Evolutionary conservation across 2,329 filamentous ascomycete species (phyloP), one percentile per base, ranked within the genome.

Genomic region (Fusarium dimerum): DNA sequence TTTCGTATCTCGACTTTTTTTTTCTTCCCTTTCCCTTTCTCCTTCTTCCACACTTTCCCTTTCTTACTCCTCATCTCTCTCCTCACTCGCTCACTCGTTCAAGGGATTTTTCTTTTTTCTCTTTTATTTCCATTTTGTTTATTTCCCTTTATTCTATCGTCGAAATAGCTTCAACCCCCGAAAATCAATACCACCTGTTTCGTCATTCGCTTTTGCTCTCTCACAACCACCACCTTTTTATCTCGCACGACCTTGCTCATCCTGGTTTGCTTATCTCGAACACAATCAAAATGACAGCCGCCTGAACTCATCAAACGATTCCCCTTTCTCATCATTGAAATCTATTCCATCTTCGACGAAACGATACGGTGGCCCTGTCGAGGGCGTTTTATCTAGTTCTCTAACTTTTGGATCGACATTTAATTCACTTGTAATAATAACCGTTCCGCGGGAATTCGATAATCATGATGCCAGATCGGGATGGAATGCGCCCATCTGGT

Each of bases 381-480:
- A 32, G 30, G 30, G 30, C 30, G 12, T 32, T 32, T 32, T 32
- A 6, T 7, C 6, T 7, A 7, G 6, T 32, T 32, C 6, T 32
- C 12, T 12, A 12, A 7, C 30, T 32, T 12, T 12, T 7, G 30
- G 30, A 6, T 32, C 30, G 12, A 32, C 30, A 32, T 32, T 32
- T 32, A 7, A 32, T 32, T n/a, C n/a, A n/a, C 30, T 32, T 32
- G 30, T 32, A 7, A 12, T 32, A 26, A n/a, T 15, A 29, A 29
- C 34, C 36, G 45, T 50, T 40, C 51, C 43, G 47, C 47, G 43
- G 52, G 53, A 15, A 41, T 53, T 54, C 55, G 50, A 56, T 6
- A 54, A 57, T 54, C 55, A 66, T 66, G 64, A 63, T 47, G 56
- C 52, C 50, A 56, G 60, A 59, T 59, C 55, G 55, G 49, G 54